Evolutionary conservation across 768 basidiomycete species (phyloP).

Genomic region (Pisolithus albus): DNA sequence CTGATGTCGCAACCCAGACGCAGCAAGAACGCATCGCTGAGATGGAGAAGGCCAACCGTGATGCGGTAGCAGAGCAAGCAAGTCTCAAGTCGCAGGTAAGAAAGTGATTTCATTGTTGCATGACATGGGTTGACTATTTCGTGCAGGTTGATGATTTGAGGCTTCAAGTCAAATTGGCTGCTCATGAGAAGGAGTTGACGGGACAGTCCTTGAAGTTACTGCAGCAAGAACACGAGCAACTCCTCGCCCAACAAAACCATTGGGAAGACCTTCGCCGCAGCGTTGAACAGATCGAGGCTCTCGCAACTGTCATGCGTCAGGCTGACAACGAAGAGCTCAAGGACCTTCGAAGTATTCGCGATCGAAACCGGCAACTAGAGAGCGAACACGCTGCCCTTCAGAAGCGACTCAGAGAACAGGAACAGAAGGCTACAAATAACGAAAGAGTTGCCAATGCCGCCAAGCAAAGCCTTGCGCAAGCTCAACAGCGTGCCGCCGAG

Average conservation of each 20-base stretch:
- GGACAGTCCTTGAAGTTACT: constrained; percentile 44
- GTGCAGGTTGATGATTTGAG: constrained; percentile 56
- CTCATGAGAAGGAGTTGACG: constrained; percentile 58
- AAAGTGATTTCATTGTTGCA: background rate
- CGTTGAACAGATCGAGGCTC: constrained; percentile 64
- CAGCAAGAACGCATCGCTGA: constrained; percentile 54
- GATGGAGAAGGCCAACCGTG: constrained; percentile 55
- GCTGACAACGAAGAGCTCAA: constrained; percentile 66
- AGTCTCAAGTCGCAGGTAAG: constrained; percentile 54
- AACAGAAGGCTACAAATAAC: constrained; percentile 50
- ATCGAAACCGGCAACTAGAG: constrained; percentile 53
- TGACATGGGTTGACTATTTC: constrained; percentile 2
- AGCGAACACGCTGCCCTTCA: constrained; percentile 60
- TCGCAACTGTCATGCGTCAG: constrained; percentile 55
- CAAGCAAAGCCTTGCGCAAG: constrained; percentile 59
- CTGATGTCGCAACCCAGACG: constrained; percentile 60
- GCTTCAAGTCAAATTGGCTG: constrained; percentile 45
- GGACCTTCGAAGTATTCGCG: constrained; percentile 62
- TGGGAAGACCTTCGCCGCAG: constrained; percentile 73
- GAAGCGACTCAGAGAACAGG: constrained; percentile 68
- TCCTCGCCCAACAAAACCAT: constrained; percentile 57
- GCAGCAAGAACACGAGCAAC: constrained; percentile 53
- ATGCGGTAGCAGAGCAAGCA: constrained; percentile 51
- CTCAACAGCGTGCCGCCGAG: constrained; percentile 72
- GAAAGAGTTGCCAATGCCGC: constrained; percentile 53